Base-by-base conservation (phyloP, 352 stramenopile genomes). In the Phytophthora fragariae region DNA sequence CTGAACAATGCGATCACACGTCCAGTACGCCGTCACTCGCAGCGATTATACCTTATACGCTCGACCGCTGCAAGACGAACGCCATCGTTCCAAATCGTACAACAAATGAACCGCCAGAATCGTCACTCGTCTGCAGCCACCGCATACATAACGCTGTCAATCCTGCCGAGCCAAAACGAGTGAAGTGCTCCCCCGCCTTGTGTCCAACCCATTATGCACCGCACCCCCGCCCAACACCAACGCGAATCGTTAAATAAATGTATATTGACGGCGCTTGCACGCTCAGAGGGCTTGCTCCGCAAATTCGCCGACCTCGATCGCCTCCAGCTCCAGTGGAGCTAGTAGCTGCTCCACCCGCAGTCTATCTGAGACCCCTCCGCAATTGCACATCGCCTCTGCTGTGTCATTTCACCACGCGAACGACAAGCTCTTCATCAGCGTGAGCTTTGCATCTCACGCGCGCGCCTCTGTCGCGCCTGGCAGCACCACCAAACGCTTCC, bases 211-310 rank as follows among this genome's bases (percentile, higher is more conserved):
- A 52, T 17, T 21, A 66, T 63, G 68, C 29, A 65, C 52, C 44
- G 57, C 37, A 50, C 46, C 29, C 41, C 47, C 62, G 29, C 37
- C 60, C 53, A 69, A 74, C 33, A 67, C 24, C 71, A 74, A 62
- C 60, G 60, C 71, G 52, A 55, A 69, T 59, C 54, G 37, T 61
- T 56, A 70, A 74, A 69, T 56, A 62, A 61, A 54, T 73, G 17
- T 50, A 74, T 65, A 77, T 71, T 74, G 63, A 55, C 61, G 35
- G 29, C 47, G 31, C 53, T n/a, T 11, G 47, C 52, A 68, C 17
- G 49, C 21, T 19, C 47, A 37, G 15, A 56, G 24, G 27, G 50
- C 50, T 61, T 44, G 39, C 58, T 50, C 41, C 41, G 41, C 41
- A 50, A 50, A 29, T 37, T 21, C 47, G 15, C 37, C 55, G n/a